Evolutionary conservation across 805 yeast genomes (phyloP).

Genomic region (Ogataea sp.): DNA sequence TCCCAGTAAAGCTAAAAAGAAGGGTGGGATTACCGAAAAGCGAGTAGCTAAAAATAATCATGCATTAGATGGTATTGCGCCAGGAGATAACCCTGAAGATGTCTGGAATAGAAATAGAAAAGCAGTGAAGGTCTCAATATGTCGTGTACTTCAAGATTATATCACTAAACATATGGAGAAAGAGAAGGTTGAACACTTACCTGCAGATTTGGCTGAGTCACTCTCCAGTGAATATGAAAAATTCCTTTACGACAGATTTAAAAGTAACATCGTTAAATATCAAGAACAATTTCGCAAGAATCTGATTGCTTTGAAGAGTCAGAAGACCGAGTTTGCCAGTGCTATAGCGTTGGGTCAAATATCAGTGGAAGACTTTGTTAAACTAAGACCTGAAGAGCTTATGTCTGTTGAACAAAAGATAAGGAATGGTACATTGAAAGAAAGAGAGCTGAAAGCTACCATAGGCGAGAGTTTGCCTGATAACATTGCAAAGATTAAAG

Average conservation of each 20-base stretch:
- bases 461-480: slow-evolving; percentile 18
- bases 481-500: slow-evolving; percentile 18
- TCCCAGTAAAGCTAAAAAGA: background rate
- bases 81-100: slow-evolving; percentile 18
- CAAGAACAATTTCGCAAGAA: slow-evolving; percentile 23
- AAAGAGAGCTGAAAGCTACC: slow-evolving; percentile 21
- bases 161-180: background rate
- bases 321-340: slow-evolving; percentile 16
- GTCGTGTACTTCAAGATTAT: slow-evolving; percentile 6
- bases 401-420: slow-evolving; percentile 18
- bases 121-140: slow-evolving; percentile 16
- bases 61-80: slow-evolving; percentile 3
- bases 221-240: slow-evolving; percentile 17
- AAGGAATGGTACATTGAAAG: slow-evolving; percentile 20
- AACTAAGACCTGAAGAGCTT: slow-evolving; percentile 14
- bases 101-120: slow-evolving; percentile 18
- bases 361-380: slow-evolving; percentile 13
- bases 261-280: slow-evolving; percentile 13
- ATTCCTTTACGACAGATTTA: slow-evolving; percentile 10
- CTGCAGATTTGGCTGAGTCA: background rate
- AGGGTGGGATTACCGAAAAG: background rate
- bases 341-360: slow-evolving; percentile 6
- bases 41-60: background rate
- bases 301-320: slow-evolving; percentile 21
- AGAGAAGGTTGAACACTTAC: background rate